These are phyloP conservation scores for Porodaedalea pini DNA, from an alignment of 1,284 basidiomycete species.

Conservation along the genomic window DNA sequence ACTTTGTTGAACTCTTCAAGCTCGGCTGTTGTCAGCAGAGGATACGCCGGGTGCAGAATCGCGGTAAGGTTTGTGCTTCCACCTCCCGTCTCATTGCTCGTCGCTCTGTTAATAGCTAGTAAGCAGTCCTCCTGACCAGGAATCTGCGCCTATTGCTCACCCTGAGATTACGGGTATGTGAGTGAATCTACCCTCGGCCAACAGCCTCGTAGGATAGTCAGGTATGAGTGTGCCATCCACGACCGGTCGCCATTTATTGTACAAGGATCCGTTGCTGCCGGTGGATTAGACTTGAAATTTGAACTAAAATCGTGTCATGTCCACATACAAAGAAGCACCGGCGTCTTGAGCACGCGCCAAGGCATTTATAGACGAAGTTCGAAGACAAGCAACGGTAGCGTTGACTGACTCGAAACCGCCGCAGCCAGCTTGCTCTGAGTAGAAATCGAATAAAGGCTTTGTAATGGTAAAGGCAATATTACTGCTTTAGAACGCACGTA, in stretches of 20 bases:
- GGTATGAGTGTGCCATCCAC: slow-evolving; percentile 48
- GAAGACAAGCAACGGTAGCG: slow-evolving; percentile 43
- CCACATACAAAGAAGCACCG: slow-evolving; percentile 30
- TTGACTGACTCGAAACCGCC: slow-evolving; percentile 32
- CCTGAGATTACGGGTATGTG: slow-evolving; percentile 56
- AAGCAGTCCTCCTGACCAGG: not conserved
- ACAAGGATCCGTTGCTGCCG: slow-evolving; percentile 35
- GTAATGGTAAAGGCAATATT: not conserved
- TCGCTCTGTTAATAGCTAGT: slow-evolving; percentile 36
- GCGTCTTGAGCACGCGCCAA: slow-evolving; percentile 55
- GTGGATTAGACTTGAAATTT: slow-evolving; percentile 20
- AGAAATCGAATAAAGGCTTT: slow-evolving; percentile 51
- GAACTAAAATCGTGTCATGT: not conserved
- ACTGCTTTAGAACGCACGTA: slow-evolving; percentile 8
- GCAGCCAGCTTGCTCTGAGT: slow-evolving; percentile 46
- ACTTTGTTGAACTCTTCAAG: slow-evolving; percentile 37
- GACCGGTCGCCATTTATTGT: slow-evolving; percentile 39
- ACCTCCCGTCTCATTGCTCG: slow-evolving; percentile 53
- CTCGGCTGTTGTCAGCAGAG: slow-evolving; percentile 38
- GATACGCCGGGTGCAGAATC: slow-evolving; percentile 42
- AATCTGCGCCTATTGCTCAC: slow-evolving; percentile 36
- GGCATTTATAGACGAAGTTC: slow-evolving; percentile 45
- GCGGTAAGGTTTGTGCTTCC: slow-evolving; percentile 35
- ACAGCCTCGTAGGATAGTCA: slow-evolving; percentile 43
- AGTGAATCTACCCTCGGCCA: slow-evolving; percentile 42